phyloP scores from a whole-genome alignment of 2,329 filamentous ascomycete genomes.

The Talaromyces amestolkiae region DNA sequence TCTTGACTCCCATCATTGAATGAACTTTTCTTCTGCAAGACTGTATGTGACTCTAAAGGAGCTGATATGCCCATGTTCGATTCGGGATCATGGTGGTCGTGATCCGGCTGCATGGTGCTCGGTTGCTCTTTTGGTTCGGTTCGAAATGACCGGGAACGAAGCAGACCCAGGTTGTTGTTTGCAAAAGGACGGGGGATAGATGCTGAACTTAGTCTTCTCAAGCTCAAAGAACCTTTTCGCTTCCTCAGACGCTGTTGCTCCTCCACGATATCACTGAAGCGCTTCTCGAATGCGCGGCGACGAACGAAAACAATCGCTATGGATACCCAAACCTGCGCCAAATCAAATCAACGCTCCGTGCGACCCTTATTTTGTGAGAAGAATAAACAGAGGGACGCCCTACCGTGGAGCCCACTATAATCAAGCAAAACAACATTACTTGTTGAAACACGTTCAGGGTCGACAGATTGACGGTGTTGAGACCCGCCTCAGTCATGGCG shows the following conservation, averaged over 20 bases:
- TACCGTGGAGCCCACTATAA: background rate
- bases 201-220: background rate
- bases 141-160: background rate
- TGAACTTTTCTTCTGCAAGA: background rate
- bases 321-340: slow-evolving; percentile 36
- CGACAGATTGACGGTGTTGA: slow-evolving; percentile 50
- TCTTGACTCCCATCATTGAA: background rate
- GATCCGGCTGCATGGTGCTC: background rate
- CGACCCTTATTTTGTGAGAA: background rate
- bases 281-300: slow-evolving; percentile 29
- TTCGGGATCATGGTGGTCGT: background rate
- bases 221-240: background rate
- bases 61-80: background rate
- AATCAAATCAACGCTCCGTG: background rate
- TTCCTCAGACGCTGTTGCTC: slow-evolving; percentile 11
- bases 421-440: background rate
- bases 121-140: background rate
- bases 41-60: background rate
- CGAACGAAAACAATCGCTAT: slow-evolving; percentile 45
- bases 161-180: background rate
- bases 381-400: background rate
- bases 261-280: slow-evolving; percentile 22
- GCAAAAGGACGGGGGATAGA: background rate
- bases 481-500: slow-evolving; percentile 50
- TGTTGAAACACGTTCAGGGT: slow-evolving; percentile 47